phyloP scores from a whole-genome alignment of 768 basidiomycete species.

The Tricholoma furcatifolium region DNA sequence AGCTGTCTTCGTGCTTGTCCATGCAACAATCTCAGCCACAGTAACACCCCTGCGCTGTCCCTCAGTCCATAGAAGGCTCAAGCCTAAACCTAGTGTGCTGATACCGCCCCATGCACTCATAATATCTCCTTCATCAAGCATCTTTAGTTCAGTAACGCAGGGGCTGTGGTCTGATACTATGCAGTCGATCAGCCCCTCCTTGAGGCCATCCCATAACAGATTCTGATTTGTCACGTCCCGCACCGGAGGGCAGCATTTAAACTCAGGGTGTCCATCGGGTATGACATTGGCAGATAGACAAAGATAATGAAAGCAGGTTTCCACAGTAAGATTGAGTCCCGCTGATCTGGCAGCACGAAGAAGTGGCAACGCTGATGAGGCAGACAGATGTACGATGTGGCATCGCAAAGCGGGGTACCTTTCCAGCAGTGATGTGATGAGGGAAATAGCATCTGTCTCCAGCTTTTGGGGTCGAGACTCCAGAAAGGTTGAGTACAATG shows the following conservation, averaged over 20 bases:
- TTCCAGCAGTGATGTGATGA: slow-evolving; percentile 67
- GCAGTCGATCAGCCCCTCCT: slow-evolving; percentile 83
- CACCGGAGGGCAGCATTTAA: slow-evolving; percentile 97
- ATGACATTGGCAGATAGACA: slow-evolving; percentile 72
- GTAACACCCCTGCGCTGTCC: slow-evolving; percentile 55
- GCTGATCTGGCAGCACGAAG: slow-evolving; percentile 67
- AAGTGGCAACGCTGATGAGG: slow-evolving; percentile 74
- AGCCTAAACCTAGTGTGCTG: slow-evolving; percentile 84
- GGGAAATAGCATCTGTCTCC: slow-evolving; percentile 78
- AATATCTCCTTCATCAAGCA: slow-evolving; percentile 71
- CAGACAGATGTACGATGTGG: slow-evolving; percentile 96
- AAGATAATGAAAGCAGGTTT: slow-evolving; percentile 98
- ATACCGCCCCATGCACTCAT: slow-evolving; percentile 97
- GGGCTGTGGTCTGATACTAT: slow-evolving; percentile 98
- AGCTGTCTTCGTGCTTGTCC: slow-evolving; percentile 75
- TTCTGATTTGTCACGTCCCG: slow-evolving; percentile 72
- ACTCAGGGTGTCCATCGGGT: slow-evolving; percentile 75
- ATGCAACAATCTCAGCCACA: slow-evolving; percentile 65
- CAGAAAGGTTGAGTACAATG: slow-evolving; percentile 78
- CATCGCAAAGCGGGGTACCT: slow-evolving; percentile 69
- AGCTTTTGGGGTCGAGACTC: slow-evolving; percentile 77
- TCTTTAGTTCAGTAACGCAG: slow-evolving; percentile 81
- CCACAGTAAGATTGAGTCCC: slow-evolving; percentile 78
- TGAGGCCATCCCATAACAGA: slow-evolving; percentile 76
- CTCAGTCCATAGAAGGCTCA: slow-evolving; percentile 91